Conservation (phyloP, 495 filamentous ascomycete genomes). For the Penicillium coffeae region DNA sequence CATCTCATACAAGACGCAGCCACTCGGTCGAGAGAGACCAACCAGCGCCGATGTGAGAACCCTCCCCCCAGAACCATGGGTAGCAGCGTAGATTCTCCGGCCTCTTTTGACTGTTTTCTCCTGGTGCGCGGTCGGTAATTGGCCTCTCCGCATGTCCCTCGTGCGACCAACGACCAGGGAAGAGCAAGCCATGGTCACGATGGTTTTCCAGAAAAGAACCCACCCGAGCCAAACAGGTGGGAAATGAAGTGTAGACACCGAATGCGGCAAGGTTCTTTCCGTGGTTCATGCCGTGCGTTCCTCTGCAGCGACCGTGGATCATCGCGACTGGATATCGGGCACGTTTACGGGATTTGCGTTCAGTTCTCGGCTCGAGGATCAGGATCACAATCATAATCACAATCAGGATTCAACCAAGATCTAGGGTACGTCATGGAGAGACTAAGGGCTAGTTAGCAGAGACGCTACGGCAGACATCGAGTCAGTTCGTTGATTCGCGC, state of each 20-base stretch:
- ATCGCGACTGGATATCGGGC: neutral
- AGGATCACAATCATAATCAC: neutral
- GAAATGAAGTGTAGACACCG: constrained; percentile 1
- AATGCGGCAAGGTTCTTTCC: constrained; percentile 13
- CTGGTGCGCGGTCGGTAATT: no score
- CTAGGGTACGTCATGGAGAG: no score
- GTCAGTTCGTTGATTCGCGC: no score
- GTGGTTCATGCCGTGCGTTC: constrained; percentile 14
- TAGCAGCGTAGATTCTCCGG: neutral
- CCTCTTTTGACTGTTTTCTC: neutral
- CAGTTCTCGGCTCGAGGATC: neutral
- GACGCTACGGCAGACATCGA: no score
- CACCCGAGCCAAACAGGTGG: neutral
- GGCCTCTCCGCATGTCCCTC: constrained; percentile 22
- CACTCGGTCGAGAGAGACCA: constrained; percentile 1
- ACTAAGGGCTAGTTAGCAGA: no score
- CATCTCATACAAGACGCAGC: neutral
- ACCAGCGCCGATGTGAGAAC: constrained; percentile 19
- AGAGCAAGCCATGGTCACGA: constrained; percentile 4
- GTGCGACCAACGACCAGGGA: constrained; percentile 8
- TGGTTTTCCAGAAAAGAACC: constrained; percentile 21
- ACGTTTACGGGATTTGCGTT: neutral
- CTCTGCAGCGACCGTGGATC: constrained; percentile 20
- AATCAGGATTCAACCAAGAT: no score
- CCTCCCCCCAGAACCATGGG: constrained; percentile 12